These are phyloP conservation scores for Hymenoscyphus albidus DNA, from an alignment of 2,329 filamentous ascomycete genomes.

Conservation along the genomic window DNA sequence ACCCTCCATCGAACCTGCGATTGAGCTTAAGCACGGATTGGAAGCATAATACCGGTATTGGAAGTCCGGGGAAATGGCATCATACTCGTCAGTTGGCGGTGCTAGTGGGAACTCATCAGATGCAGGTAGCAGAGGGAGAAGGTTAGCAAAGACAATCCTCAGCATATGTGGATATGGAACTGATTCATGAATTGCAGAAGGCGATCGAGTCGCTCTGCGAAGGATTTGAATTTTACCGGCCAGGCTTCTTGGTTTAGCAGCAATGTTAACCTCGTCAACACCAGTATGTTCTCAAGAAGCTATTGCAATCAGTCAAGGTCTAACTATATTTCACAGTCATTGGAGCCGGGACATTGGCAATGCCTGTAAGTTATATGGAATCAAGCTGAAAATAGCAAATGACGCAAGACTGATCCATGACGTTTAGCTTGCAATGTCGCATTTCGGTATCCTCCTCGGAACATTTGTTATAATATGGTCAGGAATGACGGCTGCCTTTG, in stretches of 20 bases:
- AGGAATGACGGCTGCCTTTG: slow-evolving; percentile 82
- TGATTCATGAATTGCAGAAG: slow-evolving; percentile 22
- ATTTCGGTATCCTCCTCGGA: slow-evolving; percentile 89
- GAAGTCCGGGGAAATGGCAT: slow-evolving; percentile 23
- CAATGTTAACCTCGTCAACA: slow-evolving; percentile 93
- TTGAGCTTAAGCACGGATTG: background rate
- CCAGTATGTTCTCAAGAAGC: slow-evolving; percentile 57
- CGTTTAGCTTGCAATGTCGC: slow-evolving; percentile 74
- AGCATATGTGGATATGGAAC: background rate
- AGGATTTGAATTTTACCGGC: slow-evolving; percentile 64
- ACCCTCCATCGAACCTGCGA: background rate
- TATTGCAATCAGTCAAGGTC: slow-evolving; percentile 11
- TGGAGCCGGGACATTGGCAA: slow-evolving; percentile 86
- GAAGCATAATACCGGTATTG: background rate
- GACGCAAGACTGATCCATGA: background rate
- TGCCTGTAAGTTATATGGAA: slow-evolving; percentile 42
- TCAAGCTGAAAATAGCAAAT: background rate
- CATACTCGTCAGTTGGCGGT: slow-evolving; percentile 28
- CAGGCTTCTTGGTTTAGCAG: slow-evolving; percentile 87
- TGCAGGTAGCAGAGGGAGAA: slow-evolving; percentile 25
- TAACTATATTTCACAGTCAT: slow-evolving; percentile 59
- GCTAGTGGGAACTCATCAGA: slow-evolving; percentile 27
- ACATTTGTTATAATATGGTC: slow-evolving; percentile 86
- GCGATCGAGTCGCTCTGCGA: slow-evolving; percentile 46
- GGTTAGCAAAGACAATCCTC: slow-evolving; percentile 17